Evolutionary conservation across 2,329 filamentous ascomycete genomes (phyloP), one percentile per base, ranked within the genome.

Genomic region (Alternaria incomplexa): DNA sequence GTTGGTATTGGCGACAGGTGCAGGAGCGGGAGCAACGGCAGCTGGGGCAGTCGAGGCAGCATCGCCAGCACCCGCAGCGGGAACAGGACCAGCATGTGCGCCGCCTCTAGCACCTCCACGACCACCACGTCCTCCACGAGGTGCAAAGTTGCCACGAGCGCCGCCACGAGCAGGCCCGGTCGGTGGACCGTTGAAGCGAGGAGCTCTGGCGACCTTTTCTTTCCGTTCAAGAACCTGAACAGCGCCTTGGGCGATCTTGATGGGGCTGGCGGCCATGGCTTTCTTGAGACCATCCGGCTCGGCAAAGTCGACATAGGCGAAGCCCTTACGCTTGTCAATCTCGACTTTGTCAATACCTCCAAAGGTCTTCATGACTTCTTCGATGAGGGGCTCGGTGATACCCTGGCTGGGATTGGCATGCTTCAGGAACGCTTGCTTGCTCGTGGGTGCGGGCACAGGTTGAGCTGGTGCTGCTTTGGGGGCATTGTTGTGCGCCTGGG

Each of bases 241-340:
- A 10, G 90, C 90, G 7, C 92, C 93, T 76, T 96, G 91, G 0
- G 91, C 94, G 11, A 98, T 90, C 20, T 90, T 83, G 28, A 97
- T 86, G 0, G 92, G 93, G 74, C 93, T 96, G 12, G 91, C 92
- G 15, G 89, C 86, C 74, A 97, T 89, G 6, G 95, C 95, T 73
- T 92, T 93, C 71, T 88, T 87, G 25, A 98, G 84, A 10, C 87
- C 86, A 9, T 90, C 88, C 1, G 90, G 86, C 22, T 93, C 89
- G 10, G 87, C 86, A 81, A 97, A 98, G 66, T 97, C 92, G 43
- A 97, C 90, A 77, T 97, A 97, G 3, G 93, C 95, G 73, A 97
- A 97, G 0, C 93, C 93, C 79, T 97, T 97, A 73, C 94, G 91
- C 79, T 93, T 94, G 77, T 98, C 95, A 57, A 98, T 95, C 72